phyloP scores from a whole-genome alignment of 164 flowering plant species.

The Piper betle region DNA sequence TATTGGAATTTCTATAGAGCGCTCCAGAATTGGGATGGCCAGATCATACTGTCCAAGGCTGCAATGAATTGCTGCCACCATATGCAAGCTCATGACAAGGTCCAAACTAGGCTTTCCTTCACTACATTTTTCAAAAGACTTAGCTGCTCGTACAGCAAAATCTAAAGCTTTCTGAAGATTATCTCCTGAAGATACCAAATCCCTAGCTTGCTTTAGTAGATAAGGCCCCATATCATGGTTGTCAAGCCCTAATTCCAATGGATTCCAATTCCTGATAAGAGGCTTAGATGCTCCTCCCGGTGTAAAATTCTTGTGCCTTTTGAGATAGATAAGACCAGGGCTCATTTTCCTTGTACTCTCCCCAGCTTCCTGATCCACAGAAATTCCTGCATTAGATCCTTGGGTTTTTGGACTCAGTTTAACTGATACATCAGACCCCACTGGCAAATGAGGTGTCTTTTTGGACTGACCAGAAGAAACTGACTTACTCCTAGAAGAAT shows the following conservation, averaged over 20 bases:
- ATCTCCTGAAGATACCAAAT: constrained; percentile 71
- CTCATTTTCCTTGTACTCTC: constrained; percentile 24
- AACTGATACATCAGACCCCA: constrained; percentile 29
- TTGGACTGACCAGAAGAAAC: constrained; percentile 26
- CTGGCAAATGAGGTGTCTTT: constrained; percentile 21
- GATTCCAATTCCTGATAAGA: constrained; percentile 30
- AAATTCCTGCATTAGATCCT: constrained; percentile 34
- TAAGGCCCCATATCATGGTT: constrained; percentile 74
- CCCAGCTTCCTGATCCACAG: constrained; percentile 21
- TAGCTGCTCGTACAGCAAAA: constrained; percentile 65
- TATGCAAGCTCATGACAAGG: constrained; percentile 82
- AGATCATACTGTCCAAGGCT: constrained; percentile 61
- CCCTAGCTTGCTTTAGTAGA: constrained; percentile 79
- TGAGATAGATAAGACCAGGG: constrained; percentile 17
- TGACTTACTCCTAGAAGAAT: constrained; percentile 23
- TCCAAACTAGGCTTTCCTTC: constrained; percentile 74
- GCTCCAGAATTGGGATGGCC: constrained; percentile 77
- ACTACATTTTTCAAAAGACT: constrained; percentile 65
- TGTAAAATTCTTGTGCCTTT: constrained; percentile 31
- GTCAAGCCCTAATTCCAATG: constrained; percentile 34
- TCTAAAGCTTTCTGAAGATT: constrained; percentile 68
- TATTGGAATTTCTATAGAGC: constrained; percentile 63
- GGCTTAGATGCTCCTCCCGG: constrained; percentile 19
- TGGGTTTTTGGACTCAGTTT: constrained; percentile 36
- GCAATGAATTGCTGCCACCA: constrained; percentile 79